These are phyloP conservation scores for Pyrenophora tritici-repentis DNA, from an alignment of 2,329 filamentous ascomycete species.

Conservation along the genomic window DNA sequence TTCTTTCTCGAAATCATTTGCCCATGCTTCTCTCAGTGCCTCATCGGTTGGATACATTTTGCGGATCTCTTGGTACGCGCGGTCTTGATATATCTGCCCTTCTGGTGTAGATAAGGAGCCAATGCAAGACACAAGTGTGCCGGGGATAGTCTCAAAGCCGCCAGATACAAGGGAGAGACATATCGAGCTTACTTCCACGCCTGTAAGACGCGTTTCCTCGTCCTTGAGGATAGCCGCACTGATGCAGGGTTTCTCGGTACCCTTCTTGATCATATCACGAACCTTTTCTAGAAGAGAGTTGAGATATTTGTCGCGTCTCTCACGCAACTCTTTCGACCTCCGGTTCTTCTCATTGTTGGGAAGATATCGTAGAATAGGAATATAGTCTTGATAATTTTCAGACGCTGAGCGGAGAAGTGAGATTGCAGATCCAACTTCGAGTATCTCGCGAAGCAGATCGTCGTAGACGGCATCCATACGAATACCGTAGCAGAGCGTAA, in stretches of 20 bases:
- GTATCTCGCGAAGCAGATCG: conserved; percentile 57
- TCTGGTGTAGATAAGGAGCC: conserved; percentile 56
- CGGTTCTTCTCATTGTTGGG: conserved; percentile 59
- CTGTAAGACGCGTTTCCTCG: conserved; percentile 58
- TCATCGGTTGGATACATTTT: conserved; percentile 48
- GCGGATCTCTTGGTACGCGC: conserved; percentile 59
- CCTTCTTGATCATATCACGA: conserved; percentile 56
- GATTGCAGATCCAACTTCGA: conserved; percentile 59
- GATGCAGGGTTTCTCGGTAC: conserved; percentile 61
- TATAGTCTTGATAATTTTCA: conserved; percentile 61
- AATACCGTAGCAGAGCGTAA: conserved; percentile 61
- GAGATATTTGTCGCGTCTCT: conserved; percentile 56
- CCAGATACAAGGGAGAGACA: conserved; percentile 59
- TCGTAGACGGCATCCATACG: conserved; percentile 61
- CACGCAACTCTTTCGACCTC: conserved; percentile 54
- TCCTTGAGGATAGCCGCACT: conserved; percentile 60
- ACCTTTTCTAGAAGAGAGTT: conserved; percentile 57
- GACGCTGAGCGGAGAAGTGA: conserved; percentile 56
- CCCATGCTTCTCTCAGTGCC: conserved; percentile 55
- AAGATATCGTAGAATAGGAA: conserved; percentile 56
- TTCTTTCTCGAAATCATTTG: conserved; percentile 51
- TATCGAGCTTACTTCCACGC: conserved; percentile 60
- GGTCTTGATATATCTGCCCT: conserved; percentile 58
- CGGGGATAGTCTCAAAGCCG: conserved; percentile 61
- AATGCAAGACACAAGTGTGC: conserved; percentile 58